These are phyloP conservation scores for Tricholoma saponaceum DNA, from an alignment of 768 basidiomycete species.

Conservation along the genomic window DNA sequence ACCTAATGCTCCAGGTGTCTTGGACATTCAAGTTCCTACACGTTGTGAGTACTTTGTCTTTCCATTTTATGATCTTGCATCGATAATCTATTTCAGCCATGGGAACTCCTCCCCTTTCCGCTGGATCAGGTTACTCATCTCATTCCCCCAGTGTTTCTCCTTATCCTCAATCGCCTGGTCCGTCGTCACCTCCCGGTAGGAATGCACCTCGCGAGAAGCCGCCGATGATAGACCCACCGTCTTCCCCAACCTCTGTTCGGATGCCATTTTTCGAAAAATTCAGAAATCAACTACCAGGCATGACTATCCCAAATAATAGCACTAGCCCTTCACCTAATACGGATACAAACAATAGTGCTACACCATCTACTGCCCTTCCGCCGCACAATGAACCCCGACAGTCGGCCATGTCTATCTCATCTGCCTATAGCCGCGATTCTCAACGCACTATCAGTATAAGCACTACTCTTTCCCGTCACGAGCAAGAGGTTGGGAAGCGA, in stretches of 20 bases:
- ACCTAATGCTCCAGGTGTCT: constrained; percentile 35
- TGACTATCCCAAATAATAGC: constrained; percentile 10
- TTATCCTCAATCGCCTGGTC: constrained; percentile 28
- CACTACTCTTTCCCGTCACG: constrained; percentile 12
- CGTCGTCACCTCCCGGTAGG: constrained; percentile 15
- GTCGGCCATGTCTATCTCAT: constrained; percentile 7
- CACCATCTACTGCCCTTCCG: constrained; percentile 14
- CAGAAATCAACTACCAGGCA: constrained; percentile 33
- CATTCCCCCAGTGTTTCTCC: constrained; percentile 42
- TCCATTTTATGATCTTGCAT: constrained; percentile 9
- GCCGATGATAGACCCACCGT: constrained; percentile 8
- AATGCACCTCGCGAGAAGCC: constrained; percentile 3
- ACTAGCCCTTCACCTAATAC: constrained; percentile 11
- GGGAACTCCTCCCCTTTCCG: constrained; percentile 43
- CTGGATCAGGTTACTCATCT: constrained; percentile 41
- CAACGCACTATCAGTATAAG: constrained; percentile 11
- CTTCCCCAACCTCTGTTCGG: constrained; percentile 27
- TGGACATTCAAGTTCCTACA: constrained; percentile 42
- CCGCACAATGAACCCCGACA: constrained; percentile 1
- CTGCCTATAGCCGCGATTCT: constrained; percentile 10
- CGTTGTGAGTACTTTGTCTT: constrained; percentile 31
- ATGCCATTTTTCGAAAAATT: constrained; percentile 60
- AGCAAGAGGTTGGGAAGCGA: constrained; percentile 2
- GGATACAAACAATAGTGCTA: constrained; percentile 6
- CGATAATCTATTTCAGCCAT: constrained; percentile 21